Base-by-base conservation (phyloP, 495 filamentous ascomycete species). In the Trichoderma gamsii region DNA sequence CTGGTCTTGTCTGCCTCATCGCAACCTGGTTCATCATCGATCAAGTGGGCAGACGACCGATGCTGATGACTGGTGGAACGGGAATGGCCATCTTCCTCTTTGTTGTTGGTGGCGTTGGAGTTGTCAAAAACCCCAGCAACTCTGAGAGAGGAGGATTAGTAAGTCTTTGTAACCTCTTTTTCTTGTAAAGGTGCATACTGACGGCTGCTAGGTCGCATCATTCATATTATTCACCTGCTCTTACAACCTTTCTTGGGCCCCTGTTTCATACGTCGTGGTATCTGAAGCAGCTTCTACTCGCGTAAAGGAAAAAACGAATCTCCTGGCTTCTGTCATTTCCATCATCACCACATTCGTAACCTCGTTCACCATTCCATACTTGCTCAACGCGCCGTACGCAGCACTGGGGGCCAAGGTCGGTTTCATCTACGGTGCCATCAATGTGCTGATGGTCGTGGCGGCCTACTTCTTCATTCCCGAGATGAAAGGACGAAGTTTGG, bases 401-500 rank as follows among this genome's bases (percentile, higher is more conserved):
- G 56, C 56, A 2, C 71, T 81, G 18, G 74, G 76, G 4, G 73
- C 75, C 2, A 79, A 79, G 63, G 78, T 80, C 25, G 78, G 78
- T 3, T 81, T 80, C 63, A 75, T 81, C 27, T 81, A 74, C 51
- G 78, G 78, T 44, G 67, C 68, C 16, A 51, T 75, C 59, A 74
- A 74, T 38, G 49, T 69, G 41, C 23, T 69, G 16, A 69, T 69
- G 46, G 51, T 76, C 6, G 44, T 75, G 0, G 75, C 75, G 41
- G 71, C 72, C 4, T 80, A 75, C 68, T 74, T 80, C 56, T 70
- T 72, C 63, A 73, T 81, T 65, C 81, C 80, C 8, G 81, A 82
- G 71, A 73, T 82, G 27, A 81, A 81, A 69, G 69, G 74, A 41
- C 73, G 80, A 1, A 78, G 76, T 9, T 78, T 79, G 52, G 79